phyloP scores from a whole-genome alignment of 1,284 basidiomycete genomes.

The Puccinia novopanici region DNA sequence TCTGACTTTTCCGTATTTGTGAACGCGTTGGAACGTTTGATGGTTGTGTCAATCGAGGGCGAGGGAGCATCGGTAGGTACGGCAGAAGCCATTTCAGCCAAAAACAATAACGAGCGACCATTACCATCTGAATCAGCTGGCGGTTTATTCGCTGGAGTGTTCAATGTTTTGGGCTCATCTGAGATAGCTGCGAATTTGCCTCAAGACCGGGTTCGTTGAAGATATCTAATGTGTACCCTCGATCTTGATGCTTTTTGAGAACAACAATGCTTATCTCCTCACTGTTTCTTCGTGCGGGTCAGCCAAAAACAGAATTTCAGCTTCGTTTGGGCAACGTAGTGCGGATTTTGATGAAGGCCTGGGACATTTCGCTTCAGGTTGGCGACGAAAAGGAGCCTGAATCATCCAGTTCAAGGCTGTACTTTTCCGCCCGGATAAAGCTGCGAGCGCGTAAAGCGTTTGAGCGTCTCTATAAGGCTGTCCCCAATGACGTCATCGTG shows the following conservation, averaged over 20 bases:
- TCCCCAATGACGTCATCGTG: conserved; percentile 78
- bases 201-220: conserved; percentile 15
- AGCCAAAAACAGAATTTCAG: conserved; percentile 52
- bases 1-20: conserved; percentile 80
- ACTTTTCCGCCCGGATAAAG: conserved; percentile 68
- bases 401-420: conserved; percentile 63
- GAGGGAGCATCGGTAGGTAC: conserved; percentile 58
- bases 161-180: conserved; percentile 67
- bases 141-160: conserved; percentile 71
- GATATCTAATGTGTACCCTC: not conserved
- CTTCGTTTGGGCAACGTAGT: conserved; percentile 52
- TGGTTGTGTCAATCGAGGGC: conserved; percentile 65
- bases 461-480: conserved; percentile 80
- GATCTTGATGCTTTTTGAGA: not conserved
- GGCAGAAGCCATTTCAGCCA: conserved; percentile 58
- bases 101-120: conserved; percentile 59
- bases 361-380: conserved; percentile 53
- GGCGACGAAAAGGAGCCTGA: conserved; percentile 62
- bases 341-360: conserved; percentile 54
- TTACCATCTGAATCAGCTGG: conserved; percentile 26
- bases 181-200: conserved; percentile 18
- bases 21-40: conserved; percentile 76
- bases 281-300: not conserved
- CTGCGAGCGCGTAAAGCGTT: conserved; percentile 73
- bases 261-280: conserved; percentile 22